phyloP scores from a whole-genome alignment of 2,329 filamentous ascomycete species.

The Myriosclerotinia curreyana region DNA sequence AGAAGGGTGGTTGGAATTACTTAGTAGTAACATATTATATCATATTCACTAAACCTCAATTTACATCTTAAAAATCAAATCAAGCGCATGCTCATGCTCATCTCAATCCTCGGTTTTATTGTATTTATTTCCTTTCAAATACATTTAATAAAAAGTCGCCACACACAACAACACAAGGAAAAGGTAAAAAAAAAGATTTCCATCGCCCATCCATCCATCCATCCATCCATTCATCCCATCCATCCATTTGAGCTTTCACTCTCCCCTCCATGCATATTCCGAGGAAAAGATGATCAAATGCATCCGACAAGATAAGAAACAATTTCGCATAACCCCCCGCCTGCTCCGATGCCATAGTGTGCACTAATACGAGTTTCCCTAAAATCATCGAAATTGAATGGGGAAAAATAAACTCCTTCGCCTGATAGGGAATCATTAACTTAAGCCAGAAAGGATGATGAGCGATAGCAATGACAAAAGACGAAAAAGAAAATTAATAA shows the following conservation, averaged over 20 bases:
- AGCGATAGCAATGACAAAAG: neutral
- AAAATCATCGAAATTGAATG: constrained; percentile 10
- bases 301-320: constrained; percentile 15
- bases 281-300: neutral
- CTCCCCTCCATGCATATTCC: constrained; percentile 6
- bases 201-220: constrained; percentile 12
- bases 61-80: too few relatives aligned
- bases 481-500: constrained; percentile 7
- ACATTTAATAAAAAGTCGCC: constrained; percentile 8
- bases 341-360: neutral
- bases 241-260: neutral
- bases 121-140: constrained; percentile 15
- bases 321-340: constrained; percentile 6
- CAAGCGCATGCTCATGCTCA: neutral
- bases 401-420: constrained; percentile 12
- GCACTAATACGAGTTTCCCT: constrained; percentile 5
- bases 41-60: neutral
- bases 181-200: constrained; percentile 5
- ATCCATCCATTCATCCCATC: constrained; percentile 5
- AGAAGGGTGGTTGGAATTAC: neutral
- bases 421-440: constrained; percentile 17
- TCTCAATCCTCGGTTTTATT: neutral
- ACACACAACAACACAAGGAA: constrained; percentile 10
- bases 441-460: constrained; percentile 2
- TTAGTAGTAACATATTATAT: too few relatives aligned